Base-by-base conservation (phyloP, 2,329 filamentous ascomycete species). In the Anthostomella pinea region DNA sequence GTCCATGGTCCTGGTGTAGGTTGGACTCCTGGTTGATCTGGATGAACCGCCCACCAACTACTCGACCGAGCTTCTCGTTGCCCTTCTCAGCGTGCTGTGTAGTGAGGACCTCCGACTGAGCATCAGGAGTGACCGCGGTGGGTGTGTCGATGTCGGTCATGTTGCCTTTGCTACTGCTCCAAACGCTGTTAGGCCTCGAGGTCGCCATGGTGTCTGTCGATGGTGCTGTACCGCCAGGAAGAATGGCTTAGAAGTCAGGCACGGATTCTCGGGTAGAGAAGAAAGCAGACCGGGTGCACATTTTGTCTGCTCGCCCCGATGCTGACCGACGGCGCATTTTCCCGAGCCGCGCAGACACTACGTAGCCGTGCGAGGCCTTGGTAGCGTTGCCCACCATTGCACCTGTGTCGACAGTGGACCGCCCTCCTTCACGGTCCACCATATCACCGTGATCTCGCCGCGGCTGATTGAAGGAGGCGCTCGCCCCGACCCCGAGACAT, bases 1-100 rank as follows among this genome's bases (percentile, higher is more conserved):
- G 55, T 17, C 63, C 65, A 42, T 62, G 49, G 8, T 60, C 57
- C 7, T 48, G 32, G 39, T 58, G 56, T n/a, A 55, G 46, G 15
- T 58, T 54, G 4, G 28, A 14, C 29, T 57, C 60, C 33, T 59
- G 49, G 17, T 56, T 45, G 11, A 54, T 49, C n/a, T 60, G 46
- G 24, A 60, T 45, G 39, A 57, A 64, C 30, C 57, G 59, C 22
- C 65, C 65, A 39, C 67, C 67, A 21, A 56, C 59, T 20, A 70
- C 53, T 11, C 65, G 52, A 16, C 65, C 65, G 17, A 42, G 30
- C 19, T 30, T 44, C 8, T 35, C 30, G 1, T 43, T 39, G 33
- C 29, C 8, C 13, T 35, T 25, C 15, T 33, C 30, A n/a, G 17
- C 18, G 5, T 33, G 25, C 13, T 36, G 35, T 13, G 32, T 23